Evolutionary conservation across 2,329 filamentous ascomycete species (phyloP).

Genomic region (Parascedosporium putredinis): DNA sequence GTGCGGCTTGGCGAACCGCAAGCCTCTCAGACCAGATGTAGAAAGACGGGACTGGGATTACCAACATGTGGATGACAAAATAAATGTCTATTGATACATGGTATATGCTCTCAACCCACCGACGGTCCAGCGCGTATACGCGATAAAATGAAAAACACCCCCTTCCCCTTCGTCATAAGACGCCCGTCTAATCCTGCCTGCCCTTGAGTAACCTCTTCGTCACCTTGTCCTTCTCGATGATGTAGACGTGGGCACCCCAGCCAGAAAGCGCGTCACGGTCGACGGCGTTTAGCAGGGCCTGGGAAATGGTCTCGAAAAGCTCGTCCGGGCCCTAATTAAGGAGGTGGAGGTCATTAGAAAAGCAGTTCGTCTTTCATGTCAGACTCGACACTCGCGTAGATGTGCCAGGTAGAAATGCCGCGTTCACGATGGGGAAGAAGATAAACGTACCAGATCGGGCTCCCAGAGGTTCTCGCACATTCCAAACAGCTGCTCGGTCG

Average conservation of each 20-base stretch:
- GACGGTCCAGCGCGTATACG: neutral
- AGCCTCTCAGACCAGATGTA: neutral
- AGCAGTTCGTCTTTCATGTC: neutral
- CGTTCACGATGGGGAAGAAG: neutral
- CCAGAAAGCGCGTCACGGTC: conserved; percentile 94
- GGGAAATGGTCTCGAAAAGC: conserved; percentile 96
- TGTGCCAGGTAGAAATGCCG: too few relatives aligned
- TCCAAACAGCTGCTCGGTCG: conserved; percentile 94
- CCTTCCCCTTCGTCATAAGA: conserved; percentile 7
- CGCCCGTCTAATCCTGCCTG: conserved; percentile 70
- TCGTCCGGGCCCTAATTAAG: conserved; percentile 68
- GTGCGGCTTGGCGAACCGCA: too few relatives aligned
- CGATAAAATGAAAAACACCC: conserved; percentile 3
- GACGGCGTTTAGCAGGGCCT: conserved; percentile 88
- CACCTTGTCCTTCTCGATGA: conserved; percentile 99
- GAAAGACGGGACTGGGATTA: neutral
- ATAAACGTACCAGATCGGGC: conserved; percentile 70
- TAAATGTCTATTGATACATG: conserved; percentile 9
- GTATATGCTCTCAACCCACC: neutral
- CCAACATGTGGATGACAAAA: neutral
- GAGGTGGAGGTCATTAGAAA: neutral
- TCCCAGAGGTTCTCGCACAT: conserved; percentile 98
- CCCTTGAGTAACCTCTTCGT: conserved; percentile 98
- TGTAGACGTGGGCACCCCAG: conserved; percentile 98
- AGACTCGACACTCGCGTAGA: too few relatives aligned